A percentile compares a stretch with the other conserved stretches of the same genome.
Evolutionary conservation across 768 basidiomycete species (phyloP).

Genomic region (Scleroderma bovista): DNA sequence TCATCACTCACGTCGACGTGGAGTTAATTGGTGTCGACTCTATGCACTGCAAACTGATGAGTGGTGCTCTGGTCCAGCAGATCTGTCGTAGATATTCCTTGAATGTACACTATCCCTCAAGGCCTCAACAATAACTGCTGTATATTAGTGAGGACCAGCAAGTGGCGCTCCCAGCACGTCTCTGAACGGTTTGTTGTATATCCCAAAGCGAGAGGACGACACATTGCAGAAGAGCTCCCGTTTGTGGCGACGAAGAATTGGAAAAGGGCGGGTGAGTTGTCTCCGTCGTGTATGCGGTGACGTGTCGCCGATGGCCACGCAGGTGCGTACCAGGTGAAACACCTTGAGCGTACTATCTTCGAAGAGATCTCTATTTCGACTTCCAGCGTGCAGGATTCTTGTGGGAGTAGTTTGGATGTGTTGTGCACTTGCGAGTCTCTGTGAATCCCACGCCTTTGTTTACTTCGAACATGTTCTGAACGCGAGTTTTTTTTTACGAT

Average conservation of each 20-base stretch:
- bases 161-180: no score
- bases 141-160: no score
- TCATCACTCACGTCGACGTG: no score
- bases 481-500: no score
- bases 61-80: no score
- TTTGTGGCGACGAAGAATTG: constrained; percentile 99
- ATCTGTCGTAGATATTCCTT: no score
- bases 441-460: constrained; percentile 52
- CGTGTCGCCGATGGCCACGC: not conserved
- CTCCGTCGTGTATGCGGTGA: not conserved
- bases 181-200: constrained; percentile 98
- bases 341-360: constrained; percentile 89
- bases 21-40: no score
- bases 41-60: no score
- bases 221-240: constrained; percentile 91
- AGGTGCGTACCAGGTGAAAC: constrained; percentile 94
- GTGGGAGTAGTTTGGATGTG: constrained; percentile 78
- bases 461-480: no score
- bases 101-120: no score
- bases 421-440: constrained; percentile 64
- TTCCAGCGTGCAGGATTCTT: constrained; percentile 92
- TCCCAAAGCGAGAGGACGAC: constrained; percentile 88
- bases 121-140: no score
- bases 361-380: constrained; percentile 79
- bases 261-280: constrained; percentile 86